Conservation (phyloP, 148 eudicot species). For the Hydrangea macrophylla region DNA sequence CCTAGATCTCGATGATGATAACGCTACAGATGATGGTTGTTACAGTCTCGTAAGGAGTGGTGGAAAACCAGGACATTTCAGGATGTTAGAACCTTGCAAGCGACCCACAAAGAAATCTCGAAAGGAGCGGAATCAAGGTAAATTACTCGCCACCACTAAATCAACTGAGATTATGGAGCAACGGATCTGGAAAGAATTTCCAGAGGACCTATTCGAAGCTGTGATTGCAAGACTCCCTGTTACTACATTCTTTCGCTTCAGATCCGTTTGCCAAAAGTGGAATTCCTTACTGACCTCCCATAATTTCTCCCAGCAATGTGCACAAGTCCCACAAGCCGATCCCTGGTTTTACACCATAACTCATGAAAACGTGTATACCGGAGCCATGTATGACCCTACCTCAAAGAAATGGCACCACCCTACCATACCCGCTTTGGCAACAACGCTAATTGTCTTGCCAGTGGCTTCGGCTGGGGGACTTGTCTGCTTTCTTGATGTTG, state of each 20-base stretch:
- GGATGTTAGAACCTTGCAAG: slow-evolving; percentile 57
- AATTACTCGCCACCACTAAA: slow-evolving; percentile 21
- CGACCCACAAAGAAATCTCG: slow-evolving; percentile 66
- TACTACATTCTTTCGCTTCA: slow-evolving; percentile 74
- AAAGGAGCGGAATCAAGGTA: slow-evolving; percentile 45
- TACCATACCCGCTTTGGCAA: slow-evolving; percentile 51
- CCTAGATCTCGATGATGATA: slow-evolving; percentile 52
- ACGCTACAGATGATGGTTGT: slow-evolving; percentile 43
- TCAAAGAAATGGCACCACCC: slow-evolving; percentile 81
- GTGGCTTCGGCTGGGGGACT: slow-evolving; percentile 96
- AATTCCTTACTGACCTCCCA: slow-evolving; percentile 57
- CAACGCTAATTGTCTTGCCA: slow-evolving; percentile 60
- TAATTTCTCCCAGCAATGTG: slow-evolving; percentile 68
- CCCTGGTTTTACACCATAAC: slow-evolving; percentile 90
- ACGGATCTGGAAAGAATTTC: slow-evolving; percentile 85
- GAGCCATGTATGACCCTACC: slow-evolving; percentile 76
- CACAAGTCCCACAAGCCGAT: slow-evolving; percentile 47
- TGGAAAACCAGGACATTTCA: slow-evolving; percentile 48
- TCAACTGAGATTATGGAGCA: slow-evolving; percentile 49
- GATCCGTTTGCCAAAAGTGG: slow-evolving; percentile 81
- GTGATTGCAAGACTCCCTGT: slow-evolving; percentile 87
- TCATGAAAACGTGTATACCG: slow-evolving; percentile 59
- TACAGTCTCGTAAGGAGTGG: slow-evolving; percentile 37
- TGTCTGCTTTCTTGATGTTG: slow-evolving; percentile 73
- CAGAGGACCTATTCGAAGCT: slow-evolving; percentile 84